Evolutionary conservation across 139 green algal species (phyloP).

Genomic region (Chlorella vulgaris): DNA sequence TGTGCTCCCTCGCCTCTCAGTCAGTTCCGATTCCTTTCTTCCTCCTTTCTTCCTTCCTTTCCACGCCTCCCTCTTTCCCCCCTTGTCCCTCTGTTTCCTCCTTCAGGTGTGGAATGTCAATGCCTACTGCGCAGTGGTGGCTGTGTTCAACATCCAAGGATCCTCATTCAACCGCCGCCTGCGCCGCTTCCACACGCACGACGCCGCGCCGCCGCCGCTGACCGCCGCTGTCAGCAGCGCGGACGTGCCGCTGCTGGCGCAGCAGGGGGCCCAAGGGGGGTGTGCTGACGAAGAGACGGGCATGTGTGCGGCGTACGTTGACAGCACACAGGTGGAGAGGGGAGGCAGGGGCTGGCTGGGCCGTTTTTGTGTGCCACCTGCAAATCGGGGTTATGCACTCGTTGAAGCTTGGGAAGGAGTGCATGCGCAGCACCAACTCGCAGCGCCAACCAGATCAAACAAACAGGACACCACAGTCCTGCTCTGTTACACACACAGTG

Average conservation of each 20-base stretch:
- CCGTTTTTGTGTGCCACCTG: not conserved
- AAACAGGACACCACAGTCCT: no score
- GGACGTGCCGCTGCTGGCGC: slow-evolving; percentile 57
- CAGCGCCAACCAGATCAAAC: no score
- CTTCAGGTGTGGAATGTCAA: slow-evolving; percentile 74
- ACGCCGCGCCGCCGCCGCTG: slow-evolving; percentile 30
- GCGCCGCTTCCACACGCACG: slow-evolving; percentile 75
- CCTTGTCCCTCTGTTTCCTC: not conserved
- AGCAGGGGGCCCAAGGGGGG: not conserved
- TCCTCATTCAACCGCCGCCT: slow-evolving; percentile 66
- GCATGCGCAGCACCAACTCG: no score
- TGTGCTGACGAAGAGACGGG: no score
- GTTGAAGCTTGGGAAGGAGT: no score
- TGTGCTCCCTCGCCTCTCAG: no score
- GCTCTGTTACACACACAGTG: no score
- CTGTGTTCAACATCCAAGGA: slow-evolving; percentile 88
- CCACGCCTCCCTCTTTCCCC: no score
- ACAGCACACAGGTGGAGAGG: slow-evolving; percentile 19
- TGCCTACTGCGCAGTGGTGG: slow-evolving; percentile 68
- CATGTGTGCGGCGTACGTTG: slow-evolving; percentile 43
- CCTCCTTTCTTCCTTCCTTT: no score
- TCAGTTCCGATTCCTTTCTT: no score
- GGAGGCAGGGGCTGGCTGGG: not conserved
- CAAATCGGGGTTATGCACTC: not conserved
- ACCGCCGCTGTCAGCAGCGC: slow-evolving; percentile 20